Percentiles rank a stretch among this genome's conserved stretches.
phyloP scores from a whole-genome alignment of 2,329 filamentous ascomycete species.

The Basipetospora sp. region DNA sequence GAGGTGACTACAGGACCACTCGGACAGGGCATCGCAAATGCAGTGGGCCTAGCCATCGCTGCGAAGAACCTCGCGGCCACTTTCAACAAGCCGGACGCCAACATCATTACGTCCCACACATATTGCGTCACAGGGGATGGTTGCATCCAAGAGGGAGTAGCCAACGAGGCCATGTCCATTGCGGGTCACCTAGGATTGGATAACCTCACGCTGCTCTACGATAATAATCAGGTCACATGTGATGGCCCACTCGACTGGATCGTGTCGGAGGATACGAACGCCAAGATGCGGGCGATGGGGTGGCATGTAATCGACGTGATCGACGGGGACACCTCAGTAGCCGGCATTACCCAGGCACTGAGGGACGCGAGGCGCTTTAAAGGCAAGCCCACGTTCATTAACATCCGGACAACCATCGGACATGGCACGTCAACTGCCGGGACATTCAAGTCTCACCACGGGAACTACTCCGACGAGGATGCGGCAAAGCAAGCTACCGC shows the following conservation, averaged over 20 bases:
- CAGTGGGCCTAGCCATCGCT: constrained; percentile 92
- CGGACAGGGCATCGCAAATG: constrained; percentile 92
- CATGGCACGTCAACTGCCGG: constrained; percentile 53
- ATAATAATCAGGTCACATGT: constrained; percentile 94
- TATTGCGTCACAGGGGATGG: constrained; percentile 95
- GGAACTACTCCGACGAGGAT: neutral
- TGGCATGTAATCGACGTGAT: constrained; percentile 80
- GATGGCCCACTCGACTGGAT: constrained; percentile 92
- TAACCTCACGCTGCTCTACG: constrained; percentile 92
- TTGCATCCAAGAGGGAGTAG: constrained; percentile 96
- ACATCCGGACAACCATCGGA: constrained; percentile 92
- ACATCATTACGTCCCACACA: constrained; percentile 90
- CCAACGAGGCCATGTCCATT: constrained; percentile 77
- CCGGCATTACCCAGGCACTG: constrained; percentile 76
- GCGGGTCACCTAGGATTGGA: constrained; percentile 95
- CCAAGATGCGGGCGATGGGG: constrained; percentile 92
- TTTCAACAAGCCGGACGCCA: constrained; percentile 94
- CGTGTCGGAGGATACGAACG: constrained; percentile 91
- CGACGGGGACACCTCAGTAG: constrained; percentile 79
- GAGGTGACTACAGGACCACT: constrained; percentile 97
- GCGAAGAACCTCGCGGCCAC: constrained; percentile 78
- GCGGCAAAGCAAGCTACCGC: neutral
- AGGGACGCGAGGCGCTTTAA: constrained; percentile 71
- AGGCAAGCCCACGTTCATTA: constrained; percentile 94
- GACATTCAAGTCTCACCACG: neutral